These are phyloP conservation scores for Eucalyptus erythrocorys DNA, from an alignment of 345 rosid species.

Conservation along the genomic window DNA sequence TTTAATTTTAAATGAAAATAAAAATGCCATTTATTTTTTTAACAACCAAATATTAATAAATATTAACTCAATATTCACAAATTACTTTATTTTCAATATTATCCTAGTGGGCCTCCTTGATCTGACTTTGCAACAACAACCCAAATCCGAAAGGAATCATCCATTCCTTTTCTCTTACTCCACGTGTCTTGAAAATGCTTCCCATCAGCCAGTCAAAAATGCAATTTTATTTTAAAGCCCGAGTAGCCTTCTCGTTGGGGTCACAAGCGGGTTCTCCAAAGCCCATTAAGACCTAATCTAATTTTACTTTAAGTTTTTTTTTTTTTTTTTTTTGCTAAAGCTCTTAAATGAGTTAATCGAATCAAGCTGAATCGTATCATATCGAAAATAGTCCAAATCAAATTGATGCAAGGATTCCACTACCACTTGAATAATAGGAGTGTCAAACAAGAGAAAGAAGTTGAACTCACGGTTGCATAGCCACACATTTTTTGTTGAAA, in stretches of 20 bases:
- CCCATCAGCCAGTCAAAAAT: not conserved
- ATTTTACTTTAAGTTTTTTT: too few relatives aligned
- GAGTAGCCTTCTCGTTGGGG: not conserved
- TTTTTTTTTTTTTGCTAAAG: too few relatives aligned
- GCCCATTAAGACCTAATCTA: not conserved
- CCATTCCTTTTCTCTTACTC: not conserved
- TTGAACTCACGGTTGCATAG: not conserved
- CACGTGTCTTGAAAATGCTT: not conserved
- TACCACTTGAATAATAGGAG: too few relatives aligned
- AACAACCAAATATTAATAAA: not conserved
- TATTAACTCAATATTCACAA: not conserved
- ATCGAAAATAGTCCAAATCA: not conserved
- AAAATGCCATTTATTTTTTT: not conserved
- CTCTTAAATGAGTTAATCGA: not conserved
- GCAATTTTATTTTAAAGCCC: not conserved
- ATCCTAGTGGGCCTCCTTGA: not conserved
- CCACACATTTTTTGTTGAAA: not conserved
- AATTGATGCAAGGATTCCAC: too few relatives aligned
- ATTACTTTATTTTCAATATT: not conserved
- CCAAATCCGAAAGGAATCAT: not conserved
- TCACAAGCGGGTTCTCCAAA: not conserved
- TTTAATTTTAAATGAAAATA: not conserved
- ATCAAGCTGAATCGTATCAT: too few relatives aligned
- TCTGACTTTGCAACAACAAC: not conserved
- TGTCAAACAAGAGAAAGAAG: accelerated